Evolutionary conservation across 306 rosid genomes (phyloP), one percentile per base, ranked within the genome.

Genomic region (Fragaria vesca): DNA sequence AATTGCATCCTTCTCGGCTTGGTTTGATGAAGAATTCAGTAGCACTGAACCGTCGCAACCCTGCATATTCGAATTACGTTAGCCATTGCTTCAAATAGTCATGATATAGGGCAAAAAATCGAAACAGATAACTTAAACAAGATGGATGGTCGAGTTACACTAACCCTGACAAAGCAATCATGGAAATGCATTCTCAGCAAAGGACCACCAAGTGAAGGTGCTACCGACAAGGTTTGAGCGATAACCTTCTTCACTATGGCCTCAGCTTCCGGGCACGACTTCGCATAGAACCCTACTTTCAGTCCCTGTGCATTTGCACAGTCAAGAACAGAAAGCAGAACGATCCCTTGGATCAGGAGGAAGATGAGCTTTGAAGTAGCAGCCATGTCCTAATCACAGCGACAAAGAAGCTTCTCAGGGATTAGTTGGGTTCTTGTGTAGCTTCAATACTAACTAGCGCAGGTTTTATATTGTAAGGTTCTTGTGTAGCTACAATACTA

Each of bases 121-220:
- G 1, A 52, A 52, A 52, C 58, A 17, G 2, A 21, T 1, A 57
- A 57, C 60, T 57, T 57, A 57, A 55, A 21, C 10, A 5, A 15
- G 3, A 34, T 65, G 46, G 24, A 15, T 16, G 46, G 16, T 34
- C 20, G 12, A 43, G 46, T 43, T 43, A 8, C 46, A 43, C 46
- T 8, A 0, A 43, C 89, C 81, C 78, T 75, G 18, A 83, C 87
- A 28, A 86, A 86, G 72, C 85, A 83, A 55, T 86, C 89, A 32
- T 83, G 89, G 55, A 85, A 86, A 40, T 86, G 89, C 83, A 86
- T 26, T 21, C 89, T 83, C 55, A 80, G 34, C 46, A 86, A 75
- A 71, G 89, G 73, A 48, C 75, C 87, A 1, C 80, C 73, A n/a
- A 86, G 77, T 21, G 85, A 6, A 21, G 79, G 89, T 17, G 79